Base-by-base conservation (phyloP, 768 basidiomycete genomes). In the Hirschioporus abietinus region DNA sequence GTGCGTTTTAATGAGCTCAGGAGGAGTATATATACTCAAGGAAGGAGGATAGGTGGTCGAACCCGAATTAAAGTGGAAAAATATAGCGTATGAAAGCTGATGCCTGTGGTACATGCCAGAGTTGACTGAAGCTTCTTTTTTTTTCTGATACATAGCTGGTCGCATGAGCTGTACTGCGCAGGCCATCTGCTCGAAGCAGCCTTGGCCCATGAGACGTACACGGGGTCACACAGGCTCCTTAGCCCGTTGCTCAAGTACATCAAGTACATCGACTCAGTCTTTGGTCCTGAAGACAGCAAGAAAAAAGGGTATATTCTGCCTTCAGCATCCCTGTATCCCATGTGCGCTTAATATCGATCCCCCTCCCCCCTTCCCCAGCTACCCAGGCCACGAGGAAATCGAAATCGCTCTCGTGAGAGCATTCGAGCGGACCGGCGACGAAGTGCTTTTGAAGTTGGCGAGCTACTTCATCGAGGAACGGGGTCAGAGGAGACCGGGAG, bases 131-230 rank as follows among this genome's bases (percentile, higher is more conserved):
- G n/a, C 12, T 3, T 35, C 35, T 30, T 1, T 15, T 35, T 65
- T 36, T 1, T 63, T 9, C 42, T 60, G 10, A 23, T 36, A 15
- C 24, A 9, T 24, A 71, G 70, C 7, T 71, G 70, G 70, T 68
- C 70, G 25, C 71, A 72, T 52, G 71, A 72, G 60, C 30, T 71
- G 24, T 72, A 72, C 64, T 68, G 68, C 63, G 71, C 71, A 3
- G 71, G 71, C 6, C 71, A 72, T 67, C 64, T 72, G 10, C 65
- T 71, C 15, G 71, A 72, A 62, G 71, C 71, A 20, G 70, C 68
- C n/a, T 42, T 71, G 24, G 71, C 71, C 7, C 71, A 72, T 63
- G 23, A 67, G 35, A 52, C 30, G n/a, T 71, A 70, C 58, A 61
- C 70, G 63, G 58, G 20, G 52, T 68, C 65, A 10, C 20, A 59